Evolutionary conservation across 1,284 basidiomycete genomes (phyloP), one percentile per base, ranked within the genome.

Genomic region (Schizophyllum amplum): DNA sequence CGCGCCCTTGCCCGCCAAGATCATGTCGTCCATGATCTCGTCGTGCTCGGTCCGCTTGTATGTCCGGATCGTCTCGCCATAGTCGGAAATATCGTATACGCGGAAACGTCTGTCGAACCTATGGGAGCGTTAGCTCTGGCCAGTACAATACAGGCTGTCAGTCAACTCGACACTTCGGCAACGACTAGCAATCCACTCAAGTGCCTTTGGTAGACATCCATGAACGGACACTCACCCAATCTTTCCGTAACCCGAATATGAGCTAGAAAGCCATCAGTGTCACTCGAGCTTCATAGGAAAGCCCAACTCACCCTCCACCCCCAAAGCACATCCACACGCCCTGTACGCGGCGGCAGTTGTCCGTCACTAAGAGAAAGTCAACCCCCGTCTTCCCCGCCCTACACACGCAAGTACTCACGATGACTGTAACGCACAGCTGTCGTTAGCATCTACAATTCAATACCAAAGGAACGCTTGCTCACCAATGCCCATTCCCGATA

Each of bases 301-400:
- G 27, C 57, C 5, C 25, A n/a, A 73, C 82, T 66, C 64, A 86
- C 74, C 90, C 86, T 64, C 94, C 95, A 24, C 95, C 95, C 22
- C 91, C 91, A 68, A 99, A 99, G 73, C 95, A 98, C 64, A 90
- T 77, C 95, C 96, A 98, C 2, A 96, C 78, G 5, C 90, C 90
- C 52, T 84, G 78, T 5, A 94, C 79, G 6, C 94, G 82, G 62
- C 86, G 78, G 66, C 95, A 98, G 65, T 94, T 90, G 66, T 95
- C 92, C 9, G 91, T 92, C 17, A 90, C 87, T 90, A 42, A 42
- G 2, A 3, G 33, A 9, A 17, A 9, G 33, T 42, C 33, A 42
- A 42, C 33, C 3, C 33, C 7, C 7, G 7, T 13, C 7, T 42
- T 42, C 17, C 7, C 3, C 17, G 17, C 33, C 13, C 33, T 13